These are phyloP conservation scores for Balansia obtecta DNA, from an alignment of 2,329 filamentous ascomycete genomes.

Conservation along the genomic window DNA sequence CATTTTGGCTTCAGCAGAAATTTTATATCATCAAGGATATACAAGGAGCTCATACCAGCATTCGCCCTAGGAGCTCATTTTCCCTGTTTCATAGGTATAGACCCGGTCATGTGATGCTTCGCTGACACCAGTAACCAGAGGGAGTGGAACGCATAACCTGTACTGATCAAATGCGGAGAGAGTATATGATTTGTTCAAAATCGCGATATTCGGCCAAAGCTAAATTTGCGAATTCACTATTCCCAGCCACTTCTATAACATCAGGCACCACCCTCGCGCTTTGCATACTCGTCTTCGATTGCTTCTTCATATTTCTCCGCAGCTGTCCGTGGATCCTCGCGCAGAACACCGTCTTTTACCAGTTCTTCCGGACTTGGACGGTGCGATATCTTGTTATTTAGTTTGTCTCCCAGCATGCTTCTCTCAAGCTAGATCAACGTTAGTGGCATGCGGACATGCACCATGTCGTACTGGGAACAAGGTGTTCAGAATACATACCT, in stretches of 20 bases:
- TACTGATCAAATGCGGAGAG: too few species aligned
- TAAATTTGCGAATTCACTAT: too few species aligned
- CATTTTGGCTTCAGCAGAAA: too few species aligned
- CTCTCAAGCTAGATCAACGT: slow-evolving; percentile 47
- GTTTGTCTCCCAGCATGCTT: slow-evolving; percentile 73
- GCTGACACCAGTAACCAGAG: too few species aligned
- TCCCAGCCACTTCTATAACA: slow-evolving; percentile 9
- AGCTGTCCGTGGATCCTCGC: slow-evolving; percentile 49
- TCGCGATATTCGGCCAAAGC: too few species aligned
- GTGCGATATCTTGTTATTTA: slow-evolving; percentile 77
- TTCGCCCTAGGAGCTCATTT: too few species aligned
- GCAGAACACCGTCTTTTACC: slow-evolving; percentile 68
- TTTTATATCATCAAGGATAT: too few species aligned
- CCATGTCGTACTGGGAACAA: not conserved
- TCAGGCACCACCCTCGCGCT: slow-evolving; percentile 48
- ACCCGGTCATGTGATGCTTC: too few species aligned
- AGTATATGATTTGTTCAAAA: too few species aligned
- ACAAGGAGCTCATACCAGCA: too few species aligned
- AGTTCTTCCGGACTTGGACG: slow-evolving; percentile 66
- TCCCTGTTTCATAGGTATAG: too few species aligned
- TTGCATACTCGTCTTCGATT: slow-evolving; percentile 52
- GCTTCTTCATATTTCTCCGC: slow-evolving; percentile 47
- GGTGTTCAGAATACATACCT: slow-evolving; percentile 30
- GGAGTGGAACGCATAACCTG: too few species aligned
- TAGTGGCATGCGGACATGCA: not conserved